Evolutionary conservation across 129 eudicot genomes (phyloP).

Genomic region (Kitagawia praeruptora): DNA sequence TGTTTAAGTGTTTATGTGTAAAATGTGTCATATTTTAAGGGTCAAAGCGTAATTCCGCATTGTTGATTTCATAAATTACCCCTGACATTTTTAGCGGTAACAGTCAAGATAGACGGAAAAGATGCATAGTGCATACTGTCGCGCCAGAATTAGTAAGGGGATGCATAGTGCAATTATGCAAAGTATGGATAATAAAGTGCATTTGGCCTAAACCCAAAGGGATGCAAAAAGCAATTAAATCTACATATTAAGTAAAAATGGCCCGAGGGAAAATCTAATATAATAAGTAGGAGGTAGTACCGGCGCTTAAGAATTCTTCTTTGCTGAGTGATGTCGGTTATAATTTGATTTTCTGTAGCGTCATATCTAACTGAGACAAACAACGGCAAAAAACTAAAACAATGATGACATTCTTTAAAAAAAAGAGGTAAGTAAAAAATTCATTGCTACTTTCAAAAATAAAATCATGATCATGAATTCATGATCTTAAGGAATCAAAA

Average conservation of each 20-base stretch:
- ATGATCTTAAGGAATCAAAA: neutral
- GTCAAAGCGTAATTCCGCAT: too few species aligned
- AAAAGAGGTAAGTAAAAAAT: neutral
- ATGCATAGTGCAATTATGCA: too few species aligned
- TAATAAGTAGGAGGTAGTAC: slow-evolving; percentile 36
- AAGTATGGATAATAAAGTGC: too few species aligned
- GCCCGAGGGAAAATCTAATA: neutral
- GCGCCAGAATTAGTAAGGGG: too few species aligned
- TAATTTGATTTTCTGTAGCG: slow-evolving; percentile 46
- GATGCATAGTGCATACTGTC: too few species aligned
- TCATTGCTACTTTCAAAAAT: neutral
- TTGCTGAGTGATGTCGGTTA: slow-evolving; percentile 62
- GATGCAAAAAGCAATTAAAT: too few species aligned
- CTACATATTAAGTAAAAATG: neutral
- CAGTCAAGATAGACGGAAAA: too few species aligned
- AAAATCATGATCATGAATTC: neutral
- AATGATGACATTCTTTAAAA: slow-evolving; percentile 5
- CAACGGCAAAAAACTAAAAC: neutral
- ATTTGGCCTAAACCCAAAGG: too few species aligned
- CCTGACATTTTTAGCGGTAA: too few species aligned
- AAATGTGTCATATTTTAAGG: too few species aligned
- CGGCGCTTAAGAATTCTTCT: slow-evolving; percentile 91
- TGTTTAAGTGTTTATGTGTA: too few species aligned
- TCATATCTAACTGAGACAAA: slow-evolving; percentile 76
- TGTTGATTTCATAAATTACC: too few species aligned